phyloP scores from a whole-genome alignment of 2,329 filamentous ascomycete genomes.

The Fusarium globosum region DNA sequence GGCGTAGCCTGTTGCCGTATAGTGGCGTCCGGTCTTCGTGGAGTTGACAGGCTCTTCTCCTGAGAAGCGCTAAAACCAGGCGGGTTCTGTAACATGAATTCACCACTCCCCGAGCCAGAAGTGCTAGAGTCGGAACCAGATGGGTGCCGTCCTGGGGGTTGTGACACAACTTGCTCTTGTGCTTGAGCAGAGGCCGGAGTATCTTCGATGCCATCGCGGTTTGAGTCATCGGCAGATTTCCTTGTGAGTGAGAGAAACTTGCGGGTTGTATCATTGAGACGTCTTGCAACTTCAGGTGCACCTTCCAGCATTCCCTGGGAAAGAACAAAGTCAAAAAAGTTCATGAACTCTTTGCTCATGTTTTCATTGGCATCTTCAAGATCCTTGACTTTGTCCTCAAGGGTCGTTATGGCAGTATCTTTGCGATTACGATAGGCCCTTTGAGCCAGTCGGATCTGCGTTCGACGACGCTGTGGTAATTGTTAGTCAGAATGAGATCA shows the following conservation, averaged over 20 bases:
- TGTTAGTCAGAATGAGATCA: slow-evolving; percentile 37
- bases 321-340: slow-evolving; percentile 71
- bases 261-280: slow-evolving; percentile 67
- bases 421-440: slow-evolving; percentile 87
- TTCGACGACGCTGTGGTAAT: slow-evolving; percentile 74
- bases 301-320: slow-evolving; percentile 67
- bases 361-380: slow-evolving; percentile 77
- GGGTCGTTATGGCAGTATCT: slow-evolving; percentile 79
- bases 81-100: not conserved
- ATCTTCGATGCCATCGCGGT: slow-evolving; percentile 11
- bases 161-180: not conserved
- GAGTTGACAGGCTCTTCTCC: slow-evolving; percentile 15
- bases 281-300: slow-evolving; percentile 66
- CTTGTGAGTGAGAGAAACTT: slow-evolving; percentile 68
- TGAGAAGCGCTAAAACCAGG: not conserved
- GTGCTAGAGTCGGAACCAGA: slow-evolving; percentile 7
- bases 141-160: slow-evolving; percentile 1
- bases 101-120: slow-evolving; percentile 17
- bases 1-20: slow-evolving; percentile 35
- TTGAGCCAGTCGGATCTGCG: slow-evolving; percentile 88
- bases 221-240: slow-evolving; percentile 52
- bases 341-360: slow-evolving; percentile 78
- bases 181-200: not conserved
- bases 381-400: slow-evolving; percentile 76
- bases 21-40: slow-evolving; percentile 14